Percentiles rank a stretch among this genome's conserved stretches.
These are phyloP conservation scores for Ballota nigra DNA, from an alignment of 257 asterid species.

Conservation along the genomic window DNA sequence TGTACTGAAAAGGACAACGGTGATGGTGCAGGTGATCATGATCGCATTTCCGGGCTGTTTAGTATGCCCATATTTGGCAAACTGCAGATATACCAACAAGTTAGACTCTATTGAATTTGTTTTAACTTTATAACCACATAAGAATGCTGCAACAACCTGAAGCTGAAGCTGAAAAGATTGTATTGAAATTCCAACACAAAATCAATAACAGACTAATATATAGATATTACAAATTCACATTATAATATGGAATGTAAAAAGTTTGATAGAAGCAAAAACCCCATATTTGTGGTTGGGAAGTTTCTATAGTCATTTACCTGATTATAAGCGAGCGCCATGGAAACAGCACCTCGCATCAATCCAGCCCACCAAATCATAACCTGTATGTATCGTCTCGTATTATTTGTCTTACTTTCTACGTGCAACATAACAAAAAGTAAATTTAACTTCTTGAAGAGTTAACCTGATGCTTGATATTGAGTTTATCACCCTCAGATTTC, in stretches of 20 bases:
- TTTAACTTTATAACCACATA: not conserved
- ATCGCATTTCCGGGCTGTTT: conserved; percentile 59
- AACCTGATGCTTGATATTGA: conserved; percentile 61
- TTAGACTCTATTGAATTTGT: not conserved
- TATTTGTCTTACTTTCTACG: not conserved
- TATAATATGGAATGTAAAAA: not conserved
- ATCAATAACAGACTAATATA: not conserved
- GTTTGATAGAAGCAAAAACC: not conserved
- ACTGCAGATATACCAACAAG: conserved; percentile 39
- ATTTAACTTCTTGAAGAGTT: not conserved
- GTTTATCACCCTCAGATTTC: conserved; percentile 34
- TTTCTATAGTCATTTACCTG: conserved; percentile 44
- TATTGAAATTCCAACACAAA: not conserved
- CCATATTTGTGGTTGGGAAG: not conserved
- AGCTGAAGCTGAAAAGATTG: not conserved
- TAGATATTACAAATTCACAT: not conserved
- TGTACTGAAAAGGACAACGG: conserved; percentile 66
- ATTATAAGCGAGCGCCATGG: conserved; percentile 80
- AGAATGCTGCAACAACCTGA: not conserved
- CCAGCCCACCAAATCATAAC: conserved; percentile 85
- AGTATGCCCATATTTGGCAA: conserved; percentile 70
- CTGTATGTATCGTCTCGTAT: conserved; percentile 37
- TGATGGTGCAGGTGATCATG: conserved; percentile 77
- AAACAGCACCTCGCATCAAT: conserved; percentile 82
- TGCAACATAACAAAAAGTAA: not conserved